Evolutionary conservation across 2,329 filamentous ascomycete species (phyloP).

Genomic region (Colletotrichum tofieldiae): DNA sequence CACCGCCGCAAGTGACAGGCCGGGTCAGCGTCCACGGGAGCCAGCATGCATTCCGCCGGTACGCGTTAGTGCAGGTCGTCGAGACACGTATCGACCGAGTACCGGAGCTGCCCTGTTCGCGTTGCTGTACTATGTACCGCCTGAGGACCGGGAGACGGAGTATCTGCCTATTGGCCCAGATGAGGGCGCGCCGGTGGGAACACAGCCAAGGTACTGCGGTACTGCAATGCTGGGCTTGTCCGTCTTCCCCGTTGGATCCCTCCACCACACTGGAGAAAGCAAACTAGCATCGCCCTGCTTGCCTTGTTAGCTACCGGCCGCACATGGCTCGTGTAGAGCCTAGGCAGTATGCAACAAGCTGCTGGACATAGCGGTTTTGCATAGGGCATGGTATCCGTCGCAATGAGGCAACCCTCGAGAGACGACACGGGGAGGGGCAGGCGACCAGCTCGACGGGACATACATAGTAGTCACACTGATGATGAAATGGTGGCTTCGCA

Average conservation of each 20-base stretch:
- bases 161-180: constrained; percentile 27
- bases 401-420: neutral
- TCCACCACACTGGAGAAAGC: neutral
- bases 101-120: constrained; percentile 1
- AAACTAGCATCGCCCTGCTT: neutral
- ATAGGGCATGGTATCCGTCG: neutral
- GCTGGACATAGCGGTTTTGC: neutral
- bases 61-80: constrained; percentile 27
- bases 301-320: constrained; percentile 10
- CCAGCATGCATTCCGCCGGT: constrained; percentile 17
- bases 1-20: constrained; percentile 35
- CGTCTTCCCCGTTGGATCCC: neutral
- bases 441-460: neutral
- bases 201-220: neutral
- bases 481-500: neutral
- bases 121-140: constrained; percentile 7
- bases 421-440: neutral
- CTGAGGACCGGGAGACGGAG: constrained; percentile 24
- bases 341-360: neutral
- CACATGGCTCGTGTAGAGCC: constrained; percentile 13
- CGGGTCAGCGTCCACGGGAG: constrained; percentile 5
- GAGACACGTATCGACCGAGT: constrained; percentile 31
- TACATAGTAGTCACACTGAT: constrained; percentile 1
- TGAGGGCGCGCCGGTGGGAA: constrained; percentile 1
- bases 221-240: neutral